Evolutionary conservation across 2,329 filamentous ascomycete genomes (phyloP).

Genomic region (Thielaviopsis euricoi): DNA sequence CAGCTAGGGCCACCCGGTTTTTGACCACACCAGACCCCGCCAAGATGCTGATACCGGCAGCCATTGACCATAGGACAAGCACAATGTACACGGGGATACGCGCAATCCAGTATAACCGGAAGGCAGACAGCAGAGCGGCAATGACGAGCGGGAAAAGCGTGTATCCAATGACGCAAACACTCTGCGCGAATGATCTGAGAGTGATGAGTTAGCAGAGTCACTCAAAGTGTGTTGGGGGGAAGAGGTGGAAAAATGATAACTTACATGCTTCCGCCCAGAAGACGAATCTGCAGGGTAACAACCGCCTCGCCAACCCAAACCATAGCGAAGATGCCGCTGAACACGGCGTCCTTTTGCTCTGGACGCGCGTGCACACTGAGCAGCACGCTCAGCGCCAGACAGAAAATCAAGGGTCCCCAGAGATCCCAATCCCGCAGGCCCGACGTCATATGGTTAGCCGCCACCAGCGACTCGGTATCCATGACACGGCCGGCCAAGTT

Average conservation of each 20-base stretch:
- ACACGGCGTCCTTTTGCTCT: slow-evolving; percentile 75
- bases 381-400: slow-evolving; percentile 71
- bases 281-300: slow-evolving; percentile 94
- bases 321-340: slow-evolving; percentile 90
- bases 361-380: slow-evolving; percentile 66
- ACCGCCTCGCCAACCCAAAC: slow-evolving; percentile 95
- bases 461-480: slow-evolving; percentile 44
- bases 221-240: neutral
- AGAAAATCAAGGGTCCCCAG: slow-evolving; percentile 94
- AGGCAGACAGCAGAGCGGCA: slow-evolving; percentile 71
- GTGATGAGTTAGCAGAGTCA: neutral
- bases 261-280: slow-evolving; percentile 92
- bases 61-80: slow-evolving; percentile 80
- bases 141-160: slow-evolving; percentile 94
- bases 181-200: slow-evolving; percentile 85
- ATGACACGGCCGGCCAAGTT: slow-evolving; percentile 44
- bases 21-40: slow-evolving; percentile 90
- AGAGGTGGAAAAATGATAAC: slow-evolving; percentile 21
- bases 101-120: slow-evolving; percentile 62
- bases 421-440: slow-evolving; percentile 93
- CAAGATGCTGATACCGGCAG: slow-evolving; percentile 88
- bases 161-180: slow-evolving; percentile 94
- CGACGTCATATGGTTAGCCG: slow-evolving; percentile 62
- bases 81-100: slow-evolving; percentile 83
- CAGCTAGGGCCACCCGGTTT: slow-evolving; percentile 82